phyloP scores from a whole-genome alignment of 129 eudicot genomes.

The Chrysanthemum lavandulifolium region DNA sequence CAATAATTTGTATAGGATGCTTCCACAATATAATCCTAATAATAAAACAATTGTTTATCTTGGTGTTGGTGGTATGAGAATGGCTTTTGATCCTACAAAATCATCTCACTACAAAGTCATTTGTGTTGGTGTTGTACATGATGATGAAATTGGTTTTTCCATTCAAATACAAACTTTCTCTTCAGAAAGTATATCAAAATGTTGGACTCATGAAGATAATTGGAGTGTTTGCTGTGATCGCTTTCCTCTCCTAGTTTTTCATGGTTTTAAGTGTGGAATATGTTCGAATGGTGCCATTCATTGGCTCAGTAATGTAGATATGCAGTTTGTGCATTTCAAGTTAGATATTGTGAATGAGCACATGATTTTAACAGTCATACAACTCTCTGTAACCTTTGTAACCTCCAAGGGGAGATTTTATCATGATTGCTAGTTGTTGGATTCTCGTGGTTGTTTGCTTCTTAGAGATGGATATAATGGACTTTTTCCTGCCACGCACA shows the following conservation, averaged over 20 bases:
- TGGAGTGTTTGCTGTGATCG: background rate
- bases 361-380: background rate
- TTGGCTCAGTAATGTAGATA: background rate
- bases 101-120: background rate
- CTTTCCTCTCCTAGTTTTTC: too few relatives aligned
- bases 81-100: background rate
- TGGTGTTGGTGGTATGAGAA: too few relatives aligned
- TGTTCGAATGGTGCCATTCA: constrained; percentile 20
- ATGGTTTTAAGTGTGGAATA: background rate
- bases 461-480: too few relatives aligned
- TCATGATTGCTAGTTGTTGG: background rate
- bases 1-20: background rate
- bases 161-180: background rate
- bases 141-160: background rate
- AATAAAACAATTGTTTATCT: too few relatives aligned
- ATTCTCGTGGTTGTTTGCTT: constrained; percentile 19
- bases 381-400: background rate
- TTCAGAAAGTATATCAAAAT: background rate
- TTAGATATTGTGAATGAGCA: constrained; percentile 7
- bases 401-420: too few relatives aligned
- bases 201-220: background rate
- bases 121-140: background rate
- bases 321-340: background rate
- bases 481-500: too few relatives aligned
- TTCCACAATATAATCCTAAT: background rate